These are phyloP conservation scores for Blastomyces parvus DNA, from an alignment of 2,329 filamentous ascomycete genomes.

Conservation along the genomic window DNA sequence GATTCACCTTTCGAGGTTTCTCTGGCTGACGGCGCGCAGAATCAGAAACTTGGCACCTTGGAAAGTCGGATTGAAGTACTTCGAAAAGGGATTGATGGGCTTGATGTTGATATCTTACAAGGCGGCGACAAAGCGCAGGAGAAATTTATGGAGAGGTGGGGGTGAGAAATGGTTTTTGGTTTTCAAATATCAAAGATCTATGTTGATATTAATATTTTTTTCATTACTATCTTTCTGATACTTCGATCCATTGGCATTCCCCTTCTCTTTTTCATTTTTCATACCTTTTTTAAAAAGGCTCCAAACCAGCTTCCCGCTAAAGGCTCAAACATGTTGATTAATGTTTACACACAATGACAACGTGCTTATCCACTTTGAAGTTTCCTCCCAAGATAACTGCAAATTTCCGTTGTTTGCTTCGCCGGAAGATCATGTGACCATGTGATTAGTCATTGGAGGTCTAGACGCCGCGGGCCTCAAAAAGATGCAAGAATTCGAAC, in stretches of 20 bases:
- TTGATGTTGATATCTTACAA: slow-evolving; percentile 27
- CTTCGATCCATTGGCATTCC: neutral
- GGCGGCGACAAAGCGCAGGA: slow-evolving; percentile 25
- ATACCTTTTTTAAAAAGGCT: neutral
- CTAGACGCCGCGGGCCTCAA: too few species aligned
- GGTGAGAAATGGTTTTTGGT: neutral
- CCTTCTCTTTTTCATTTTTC: neutral
- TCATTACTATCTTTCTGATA: neutral
- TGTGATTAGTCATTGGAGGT: too few species aligned
- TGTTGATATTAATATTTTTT: neutral
- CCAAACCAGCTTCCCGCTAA: neutral
- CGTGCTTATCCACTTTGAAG: neutral
- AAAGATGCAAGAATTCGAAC: too few species aligned
- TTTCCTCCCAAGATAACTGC: too few species aligned
- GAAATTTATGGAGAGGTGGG: slow-evolving; percentile 29
- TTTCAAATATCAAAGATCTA: too few species aligned
- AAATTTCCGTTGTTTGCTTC: too few species aligned
- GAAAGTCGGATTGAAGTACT: slow-evolving; percentile 25
- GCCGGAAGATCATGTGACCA: too few species aligned
- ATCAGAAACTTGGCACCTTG: slow-evolving; percentile 22
- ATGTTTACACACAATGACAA: neutral
- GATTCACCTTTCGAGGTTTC: slow-evolving; percentile 24
- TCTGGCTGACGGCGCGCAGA: slow-evolving; percentile 22
- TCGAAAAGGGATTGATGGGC: slow-evolving; percentile 26
- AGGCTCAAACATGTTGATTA: neutral